Percentiles rank a stretch among this genome's conserved stretches.
Conservation (phyloP, 225 moss, liverwort and hornwort species). For the Asterella californica region DNA sequence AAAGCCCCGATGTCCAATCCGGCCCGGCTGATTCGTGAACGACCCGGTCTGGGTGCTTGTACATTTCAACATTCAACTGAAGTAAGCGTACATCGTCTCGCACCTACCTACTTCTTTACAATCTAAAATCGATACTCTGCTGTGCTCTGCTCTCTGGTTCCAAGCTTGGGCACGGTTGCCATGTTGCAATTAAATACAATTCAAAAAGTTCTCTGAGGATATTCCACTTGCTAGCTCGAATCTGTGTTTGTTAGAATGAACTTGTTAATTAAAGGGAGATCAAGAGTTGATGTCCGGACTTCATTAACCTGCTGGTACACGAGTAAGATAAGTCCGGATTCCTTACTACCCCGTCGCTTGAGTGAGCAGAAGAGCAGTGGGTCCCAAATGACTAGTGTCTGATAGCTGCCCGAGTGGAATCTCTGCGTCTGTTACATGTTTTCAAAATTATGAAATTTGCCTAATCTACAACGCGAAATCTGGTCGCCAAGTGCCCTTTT, state of each 20-base stretch:
- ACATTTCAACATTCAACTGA: background rate
- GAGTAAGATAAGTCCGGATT: background rate
- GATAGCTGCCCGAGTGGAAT: background rate
- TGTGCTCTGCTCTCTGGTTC: conserved; percentile 8
- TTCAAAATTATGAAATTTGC: background rate
- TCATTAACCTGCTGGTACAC: background rate
- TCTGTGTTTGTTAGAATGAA: background rate
- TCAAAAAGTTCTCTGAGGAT: background rate
- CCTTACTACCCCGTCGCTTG: background rate
- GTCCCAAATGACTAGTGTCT: background rate
- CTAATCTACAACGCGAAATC: conserved; percentile 18
- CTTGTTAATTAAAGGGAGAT: background rate
- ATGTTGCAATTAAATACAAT: background rate
- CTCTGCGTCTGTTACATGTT: background rate
- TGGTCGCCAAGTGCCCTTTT: conserved; percentile 78
- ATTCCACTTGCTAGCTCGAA: background rate
- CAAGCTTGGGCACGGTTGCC: background rate
- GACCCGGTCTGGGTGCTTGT: background rate
- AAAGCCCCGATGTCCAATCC: background rate
- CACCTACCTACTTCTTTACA: conserved; percentile 6
- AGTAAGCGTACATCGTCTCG: background rate
- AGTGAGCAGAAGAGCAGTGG: background rate
- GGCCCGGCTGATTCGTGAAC: too few species aligned
- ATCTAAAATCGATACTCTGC: background rate
- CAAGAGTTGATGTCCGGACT: background rate